Evolutionary conservation across 108 stramenopile genomes (phyloP).

Genomic region (Pseudonitzschia multiseries): DNA sequence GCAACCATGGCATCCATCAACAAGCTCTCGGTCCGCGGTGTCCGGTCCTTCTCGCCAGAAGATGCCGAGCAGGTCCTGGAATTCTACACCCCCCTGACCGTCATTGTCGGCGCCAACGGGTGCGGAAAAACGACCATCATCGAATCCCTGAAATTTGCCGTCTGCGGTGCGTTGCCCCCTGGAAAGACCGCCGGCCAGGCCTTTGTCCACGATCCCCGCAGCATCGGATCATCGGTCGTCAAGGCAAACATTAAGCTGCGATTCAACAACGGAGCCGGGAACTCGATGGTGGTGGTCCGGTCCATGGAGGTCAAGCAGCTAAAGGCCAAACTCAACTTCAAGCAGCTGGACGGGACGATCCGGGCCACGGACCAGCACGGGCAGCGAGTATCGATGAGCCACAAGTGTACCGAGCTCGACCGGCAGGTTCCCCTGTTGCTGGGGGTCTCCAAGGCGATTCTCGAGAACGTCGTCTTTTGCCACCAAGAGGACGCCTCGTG

Average conservation of each 20-base stretch:
- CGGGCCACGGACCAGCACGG: constrained; percentile 67
- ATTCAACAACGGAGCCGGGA: constrained; percentile 77
- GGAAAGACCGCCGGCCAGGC: constrained; percentile 87
- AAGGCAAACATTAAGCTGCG: constrained; percentile 87
- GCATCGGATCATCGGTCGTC: constrained; percentile 61
- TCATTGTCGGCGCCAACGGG: constrained; percentile 75
- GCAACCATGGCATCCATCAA: constrained; percentile 88
- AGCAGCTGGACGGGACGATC: constrained; percentile 90
- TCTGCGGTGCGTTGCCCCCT: constrained; percentile 93
- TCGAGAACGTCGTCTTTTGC: constrained; percentile 87
- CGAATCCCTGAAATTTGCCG: constrained; percentile 97
- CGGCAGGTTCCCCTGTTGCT: constrained; percentile 78
- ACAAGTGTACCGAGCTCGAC: constrained; percentile 95
- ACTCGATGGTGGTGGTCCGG: constrained; percentile 86
- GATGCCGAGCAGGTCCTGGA: constrained; percentile 93
- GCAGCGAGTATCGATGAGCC: constrained; percentile 58
- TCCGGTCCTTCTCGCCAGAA: constrained; percentile 95
- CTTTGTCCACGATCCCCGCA: constrained; percentile 93
- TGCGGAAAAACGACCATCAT: constrained; percentile 98
- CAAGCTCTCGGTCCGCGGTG: constrained; percentile 95
- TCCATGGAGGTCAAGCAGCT: constrained; percentile 92
- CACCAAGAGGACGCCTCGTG: constrained; percentile 90
- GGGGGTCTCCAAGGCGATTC: constrained; percentile 93
- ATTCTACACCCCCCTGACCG: constrained; percentile 97
- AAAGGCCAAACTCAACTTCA: constrained; percentile 79